Base-by-base conservation (phyloP, 108 stramenopile species). In the Cyclotella baltica region DNA sequence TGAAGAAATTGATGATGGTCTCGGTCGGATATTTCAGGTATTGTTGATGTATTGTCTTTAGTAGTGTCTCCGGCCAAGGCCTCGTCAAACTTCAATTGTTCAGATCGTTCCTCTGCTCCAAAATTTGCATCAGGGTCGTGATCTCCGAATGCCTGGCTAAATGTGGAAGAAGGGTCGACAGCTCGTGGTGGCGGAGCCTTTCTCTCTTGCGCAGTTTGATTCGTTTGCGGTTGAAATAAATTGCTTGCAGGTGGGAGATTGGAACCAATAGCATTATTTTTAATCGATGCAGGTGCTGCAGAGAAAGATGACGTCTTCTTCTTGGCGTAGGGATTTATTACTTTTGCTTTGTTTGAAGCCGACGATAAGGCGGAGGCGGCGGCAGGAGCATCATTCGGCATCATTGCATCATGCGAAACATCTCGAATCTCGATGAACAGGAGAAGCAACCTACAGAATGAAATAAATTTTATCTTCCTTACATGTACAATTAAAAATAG, bases 81-180 rank as follows among this genome's bases (percentile, higher is more conserved):
- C 31, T 59, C 58, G 30, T 83, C 77, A 68, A 80, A 73, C 2
- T 85, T 71, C 38, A 74, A 71, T 67, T 90, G 89, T 57, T 85
- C 76, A 19, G 68, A 67, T 35, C 72, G 48, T 46, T 71, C 77
- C 66, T 75, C 59, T 35, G 36, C 75, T 66, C 73, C 80, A 77
- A 62, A 87, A n/a, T 82, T 53, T 29, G 64, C 28, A 31, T 83
- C 80, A 0, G 86, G 84, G 72, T 90, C 86, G 18, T 85, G 25
- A 18, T 83, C 78, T 19, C 72, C 72, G 72, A 92, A 92, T 40
- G 88, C 91, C 80, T 92, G 91, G 69, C 85, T 86, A 40, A 86
- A 86, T 16, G 80, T 77, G 22, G 76, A 53, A 0, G 29, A 47
- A 40, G 58, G 67, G 20, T 46, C 75, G 19, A 77, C 76, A 31